A percentile compares a stretch with the other conserved stretches of the same genome.
Evolutionary conservation across 257 asterid species (phyloP).

Genomic region (Jacaranda copaia): DNA sequence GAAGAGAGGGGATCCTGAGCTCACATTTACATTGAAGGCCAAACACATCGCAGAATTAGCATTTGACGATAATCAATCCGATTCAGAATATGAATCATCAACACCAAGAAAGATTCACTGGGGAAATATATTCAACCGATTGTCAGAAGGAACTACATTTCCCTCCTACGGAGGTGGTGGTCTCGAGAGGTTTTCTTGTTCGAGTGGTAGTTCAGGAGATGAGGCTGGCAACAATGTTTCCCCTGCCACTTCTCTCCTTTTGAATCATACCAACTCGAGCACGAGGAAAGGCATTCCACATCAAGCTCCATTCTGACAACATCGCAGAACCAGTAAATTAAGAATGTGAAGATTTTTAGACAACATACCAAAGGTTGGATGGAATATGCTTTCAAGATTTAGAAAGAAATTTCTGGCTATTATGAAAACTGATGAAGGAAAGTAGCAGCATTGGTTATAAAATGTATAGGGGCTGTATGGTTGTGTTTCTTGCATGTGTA

Average conservation of each 20-base stretch:
- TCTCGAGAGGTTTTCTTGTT: constrained; percentile 27
- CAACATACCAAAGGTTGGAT: too few relatives aligned
- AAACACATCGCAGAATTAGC: constrained; percentile 43
- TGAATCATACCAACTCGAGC: constrained; percentile 60
- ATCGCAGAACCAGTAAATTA: too few relatives aligned
- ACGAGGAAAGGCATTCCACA: constrained; percentile 77
- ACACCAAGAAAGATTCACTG: constrained; percentile 54
- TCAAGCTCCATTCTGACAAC: constrained; percentile 66
- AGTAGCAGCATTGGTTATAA: too few relatives aligned
- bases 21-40: constrained; percentile 48
- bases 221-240: constrained; percentile 44
- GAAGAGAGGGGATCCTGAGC: constrained; percentile 55
- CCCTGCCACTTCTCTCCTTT: constrained; percentile 56
- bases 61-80: constrained; percentile 27
- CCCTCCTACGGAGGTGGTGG: constrained; percentile 17
- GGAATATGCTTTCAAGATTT: too few relatives aligned
- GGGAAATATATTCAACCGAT: constrained; percentile 12
- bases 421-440: too few relatives aligned
- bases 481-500: too few relatives aligned
- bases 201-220: constrained; percentile 42
- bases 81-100: constrained; percentile 44
- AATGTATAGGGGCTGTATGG: too few relatives aligned
- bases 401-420: too few relatives aligned
- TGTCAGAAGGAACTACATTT: constrained; percentile 23
- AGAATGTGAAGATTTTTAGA: too few relatives aligned